Conservation (phyloP, 148 eudicot species). For the Amaranthus cruentus region DNA sequence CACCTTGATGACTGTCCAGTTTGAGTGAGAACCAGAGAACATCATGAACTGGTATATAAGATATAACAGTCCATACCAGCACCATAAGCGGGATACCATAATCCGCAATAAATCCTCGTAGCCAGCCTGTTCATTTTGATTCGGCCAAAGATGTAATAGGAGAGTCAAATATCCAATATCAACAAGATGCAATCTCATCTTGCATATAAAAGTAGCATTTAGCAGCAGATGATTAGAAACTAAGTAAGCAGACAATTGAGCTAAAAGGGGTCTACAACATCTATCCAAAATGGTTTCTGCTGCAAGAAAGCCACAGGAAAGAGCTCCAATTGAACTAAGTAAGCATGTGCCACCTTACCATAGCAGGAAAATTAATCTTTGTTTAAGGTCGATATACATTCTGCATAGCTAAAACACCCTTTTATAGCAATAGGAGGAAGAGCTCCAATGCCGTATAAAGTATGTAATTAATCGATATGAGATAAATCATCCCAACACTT, state of each 20-base stretch:
- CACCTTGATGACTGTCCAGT: constrained; percentile 97
- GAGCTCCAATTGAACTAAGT: neutral
- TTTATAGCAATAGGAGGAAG: neutral
- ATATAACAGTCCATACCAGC: constrained; percentile 88
- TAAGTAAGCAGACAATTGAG: neutral
- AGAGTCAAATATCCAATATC: neutral
- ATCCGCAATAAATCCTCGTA: constrained; percentile 87
- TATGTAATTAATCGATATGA: no score
- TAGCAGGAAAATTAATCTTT: neutral
- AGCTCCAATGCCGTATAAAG: no score
- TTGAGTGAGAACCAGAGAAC: constrained; percentile 94
- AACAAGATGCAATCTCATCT: neutral
- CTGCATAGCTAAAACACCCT: neutral
- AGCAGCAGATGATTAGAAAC: neutral
- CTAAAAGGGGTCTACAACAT: neutral
- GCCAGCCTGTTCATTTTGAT: constrained; percentile 50
- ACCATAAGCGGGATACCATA: constrained; percentile 98
- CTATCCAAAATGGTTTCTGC: constrained; percentile 10
- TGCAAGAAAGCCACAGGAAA: neutral
- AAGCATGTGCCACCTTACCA: neutral
- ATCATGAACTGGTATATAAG: constrained; percentile 72
- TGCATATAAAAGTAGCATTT: neutral
- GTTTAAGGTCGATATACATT: neutral
- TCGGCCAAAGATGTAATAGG: neutral
- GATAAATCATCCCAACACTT: no score